These are phyloP conservation scores for Chlorella sp. DNA, from an alignment of 139 green algal species.

Conservation along the genomic window DNA sequence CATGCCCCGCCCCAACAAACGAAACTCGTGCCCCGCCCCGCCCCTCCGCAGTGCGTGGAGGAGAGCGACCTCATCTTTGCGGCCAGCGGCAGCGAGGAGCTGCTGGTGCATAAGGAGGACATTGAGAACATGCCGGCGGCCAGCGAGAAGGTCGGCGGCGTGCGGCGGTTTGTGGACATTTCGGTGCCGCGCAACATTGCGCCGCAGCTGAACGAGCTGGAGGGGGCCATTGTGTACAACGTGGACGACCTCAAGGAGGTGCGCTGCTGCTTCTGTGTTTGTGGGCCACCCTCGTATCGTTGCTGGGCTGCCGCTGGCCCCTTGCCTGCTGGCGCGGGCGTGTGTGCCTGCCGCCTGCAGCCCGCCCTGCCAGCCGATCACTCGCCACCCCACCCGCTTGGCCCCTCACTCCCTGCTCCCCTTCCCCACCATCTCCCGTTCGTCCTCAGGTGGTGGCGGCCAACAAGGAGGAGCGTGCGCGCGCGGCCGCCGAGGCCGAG, in stretches of 20 bases:
- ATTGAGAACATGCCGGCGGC: constrained; percentile 47
- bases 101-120: constrained; percentile 82
- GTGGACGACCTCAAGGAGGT: constrained; percentile 99
- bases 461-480: constrained; percentile 91
- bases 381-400: too few relatives aligned
- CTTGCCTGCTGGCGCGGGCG: too few relatives aligned
- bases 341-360: too few relatives aligned
- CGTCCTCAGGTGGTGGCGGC: constrained; percentile 87
- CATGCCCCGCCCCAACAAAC: not conserved
- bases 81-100: constrained; percentile 85
- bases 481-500: constrained; percentile 80
- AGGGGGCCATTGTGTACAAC: constrained; percentile 92
- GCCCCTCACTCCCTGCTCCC: too few relatives aligned
- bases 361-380: not conserved
- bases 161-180: constrained; percentile 98
- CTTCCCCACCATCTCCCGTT: too few relatives aligned
- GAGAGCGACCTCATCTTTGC: constrained; percentile 94
- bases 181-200: constrained; percentile 97
- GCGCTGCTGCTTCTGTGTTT: not conserved
- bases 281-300: too few relatives aligned
- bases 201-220: constrained; percentile 76
- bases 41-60: constrained; percentile 58
- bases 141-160: constrained; percentile 67
- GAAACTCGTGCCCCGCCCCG: too few relatives aligned
- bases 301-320: too few relatives aligned